These are phyloP conservation scores for Lolium perenne DNA, from an alignment of 176 grass and related monocot genomes.

Conservation along the genomic window DNA sequence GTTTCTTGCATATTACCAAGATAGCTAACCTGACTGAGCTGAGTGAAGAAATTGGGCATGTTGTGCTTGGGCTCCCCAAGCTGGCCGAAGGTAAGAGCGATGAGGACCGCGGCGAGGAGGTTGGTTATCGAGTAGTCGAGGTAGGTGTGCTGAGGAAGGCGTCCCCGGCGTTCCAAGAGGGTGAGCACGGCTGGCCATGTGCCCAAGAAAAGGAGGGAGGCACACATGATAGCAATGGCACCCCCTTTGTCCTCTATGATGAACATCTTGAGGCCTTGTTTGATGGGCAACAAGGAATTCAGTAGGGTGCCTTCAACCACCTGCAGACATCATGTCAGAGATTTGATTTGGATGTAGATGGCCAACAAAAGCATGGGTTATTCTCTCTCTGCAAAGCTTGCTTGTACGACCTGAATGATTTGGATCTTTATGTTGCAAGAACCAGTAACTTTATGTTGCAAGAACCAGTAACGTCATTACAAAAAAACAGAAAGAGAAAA, in stretches of 20 bases:
- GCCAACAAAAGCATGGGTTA: not conserved
- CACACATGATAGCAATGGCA: conserved; percentile 79
- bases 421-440: conserved; percentile 1
- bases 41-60: conserved; percentile 76
- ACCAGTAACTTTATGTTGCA: not conserved
- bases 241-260: conserved; percentile 72
- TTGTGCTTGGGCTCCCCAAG: conserved; percentile 55
- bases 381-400: not conserved
- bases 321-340: conserved; percentile 23
- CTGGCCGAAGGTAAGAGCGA: conserved; percentile 69
- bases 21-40: conserved; percentile 63
- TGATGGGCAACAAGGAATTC: conserved; percentile 9
- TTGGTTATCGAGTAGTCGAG: conserved; percentile 82
- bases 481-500: no score
- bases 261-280: conserved; percentile 53
- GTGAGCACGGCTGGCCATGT: conserved; percentile 78
- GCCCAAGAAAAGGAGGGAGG: conserved; percentile 71
- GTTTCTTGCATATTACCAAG: not conserved
- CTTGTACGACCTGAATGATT: not conserved
- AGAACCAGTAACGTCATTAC: not conserved
- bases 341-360: not conserved
- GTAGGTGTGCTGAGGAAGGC: conserved; percentile 80
- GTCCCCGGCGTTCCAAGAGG: conserved; percentile 65
- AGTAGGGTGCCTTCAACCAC: conserved; percentile 25
- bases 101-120: conserved; percentile 62